These are phyloP conservation scores for Trifolium dubium DNA, from an alignment of 306 rosid species.

Conservation along the genomic window DNA sequence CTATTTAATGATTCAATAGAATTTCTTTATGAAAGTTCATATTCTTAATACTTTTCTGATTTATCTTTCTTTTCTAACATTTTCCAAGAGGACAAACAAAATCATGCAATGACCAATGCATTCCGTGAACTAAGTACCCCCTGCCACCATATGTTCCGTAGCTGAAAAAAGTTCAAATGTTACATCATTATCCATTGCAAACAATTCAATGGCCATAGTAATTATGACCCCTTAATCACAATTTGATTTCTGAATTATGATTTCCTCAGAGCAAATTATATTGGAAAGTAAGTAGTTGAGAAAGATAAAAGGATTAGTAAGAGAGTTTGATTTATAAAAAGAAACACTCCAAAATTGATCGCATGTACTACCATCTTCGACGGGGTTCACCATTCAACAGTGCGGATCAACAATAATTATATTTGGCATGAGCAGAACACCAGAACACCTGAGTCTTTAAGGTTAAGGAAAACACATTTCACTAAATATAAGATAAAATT, in stretches of 20 bases:
- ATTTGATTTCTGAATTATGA: background rate
- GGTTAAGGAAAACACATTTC: too few relatives aligned
- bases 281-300: too few relatives aligned
- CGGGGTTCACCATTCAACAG: too few relatives aligned
- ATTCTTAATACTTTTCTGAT: slow-evolving; percentile 6
- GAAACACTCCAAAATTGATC: too few relatives aligned
- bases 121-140: background rate
- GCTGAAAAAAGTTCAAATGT: background rate
- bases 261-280: background rate
- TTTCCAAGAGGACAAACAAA: slow-evolving; percentile 31
- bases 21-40: slow-evolving; percentile 10
- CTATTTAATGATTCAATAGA: slow-evolving; percentile 6
- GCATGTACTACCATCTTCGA: too few relatives aligned
- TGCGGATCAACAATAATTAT: too few relatives aligned
- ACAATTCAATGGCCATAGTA: background rate
- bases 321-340: too few relatives aligned
- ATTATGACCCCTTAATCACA: background rate
- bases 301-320: too few relatives aligned
- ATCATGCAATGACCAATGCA: background rate
- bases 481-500: too few relatives aligned
- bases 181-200: background rate
- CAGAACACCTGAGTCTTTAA: too few relatives aligned
- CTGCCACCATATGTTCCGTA: slow-evolving; percentile 2
- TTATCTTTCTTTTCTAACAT: background rate
- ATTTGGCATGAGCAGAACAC: too few relatives aligned